Base-by-base conservation (phyloP, 2,329 filamentous ascomycete species). In the Lachnellula cervina region DNA sequence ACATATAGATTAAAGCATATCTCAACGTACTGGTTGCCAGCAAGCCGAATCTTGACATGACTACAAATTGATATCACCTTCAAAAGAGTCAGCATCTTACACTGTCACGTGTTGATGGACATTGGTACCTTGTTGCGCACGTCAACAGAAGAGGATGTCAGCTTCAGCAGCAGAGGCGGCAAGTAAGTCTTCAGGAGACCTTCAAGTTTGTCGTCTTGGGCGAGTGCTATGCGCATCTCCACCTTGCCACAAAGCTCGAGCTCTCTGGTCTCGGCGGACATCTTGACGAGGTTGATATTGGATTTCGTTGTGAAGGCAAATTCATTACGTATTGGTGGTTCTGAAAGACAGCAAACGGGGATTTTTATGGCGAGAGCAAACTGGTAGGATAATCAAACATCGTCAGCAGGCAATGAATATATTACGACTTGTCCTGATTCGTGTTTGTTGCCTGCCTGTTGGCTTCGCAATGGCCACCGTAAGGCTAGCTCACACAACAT, bases 191-290 rank as follows among this genome's bases (percentile, higher is more conserved):
- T 84, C 17, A 99, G 78, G 16, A 94, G 77, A 23, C 84, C 75
- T 69, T 93, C 84, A 1, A 99, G 81, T 73, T 93, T 95, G 60
- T 83, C 79, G 69, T 97, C 93, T 51, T 90, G 86, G 64, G 92
- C 88, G 51, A 93, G 82, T 28, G 83, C 87, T 16, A 84, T 70
- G 14, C 66, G 69, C 66, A 97, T 94, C 61, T 86, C 91, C 46
- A 96, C 87, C 69, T 89, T 93, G 66, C 89, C 88, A 51, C 96
- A 82, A 59, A 97, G 82, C 62, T 84, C 82, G 63, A 96, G 79
- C 79, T 96, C 91, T 56, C 65, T 62, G 21, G 62, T 59, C 58
- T 69, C 66, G 19, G 64, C 64, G 46, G 59, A 52, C 51, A 58
- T 47, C 21, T 25, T 58, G 38, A 48, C 47, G 49, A 58, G 49